Base-by-base conservation (phyloP, 129 eudicot genomes). In the Lactuca sativa region DNA sequence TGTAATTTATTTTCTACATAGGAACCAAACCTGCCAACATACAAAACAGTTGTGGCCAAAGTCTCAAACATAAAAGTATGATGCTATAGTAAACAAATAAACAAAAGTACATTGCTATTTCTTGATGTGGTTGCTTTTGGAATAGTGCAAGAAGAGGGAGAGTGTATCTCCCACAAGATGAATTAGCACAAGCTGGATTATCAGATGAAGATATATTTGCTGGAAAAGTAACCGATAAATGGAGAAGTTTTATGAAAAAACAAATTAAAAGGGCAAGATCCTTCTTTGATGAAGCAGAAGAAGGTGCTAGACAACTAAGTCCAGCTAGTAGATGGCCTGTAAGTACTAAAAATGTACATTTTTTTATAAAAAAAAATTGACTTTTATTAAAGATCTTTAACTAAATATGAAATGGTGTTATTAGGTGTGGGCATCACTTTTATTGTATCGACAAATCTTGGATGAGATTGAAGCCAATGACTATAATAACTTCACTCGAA, bases 271-370 rank as follows among this genome's bases (percentile, higher is more conserved):
- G 99, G 71, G 99, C 99, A 13, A 76, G 99, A 80, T 82, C 82
- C 64, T 95, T 90, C 83, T 95, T 95, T 55, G 91, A 90, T 71
- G 96, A 95, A 56, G 97, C 99, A 38, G 96, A 95, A 77, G 80
- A 77, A 67, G 97, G 97, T 9, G 99, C 90, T 49, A 85, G 85
- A 44, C 89, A 95, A 59, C 96, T 95, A 62, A 90, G 92, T 77
- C 62, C 97, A 13, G 97, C 96, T 51, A 95, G 99, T 64, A 85
- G 99, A 90, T 95, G 97, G 99, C 99, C 99, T 0, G 99, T 95
- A 82, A 90, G 96, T 62, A 52, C 4, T 33, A 31, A 3, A n/a
- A 63, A 57, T 6, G 9, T n/a, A 53, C 58, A 53, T 8, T 6
- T 12, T n/a, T 40, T 40, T 38, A 16, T 17, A 16, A 11, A 56